Evolutionary conservation across 2,329 filamentous ascomycete species (phyloP), one percentile per base, ranked within the genome.

Genomic region (Fusarium tricinctum): DNA sequence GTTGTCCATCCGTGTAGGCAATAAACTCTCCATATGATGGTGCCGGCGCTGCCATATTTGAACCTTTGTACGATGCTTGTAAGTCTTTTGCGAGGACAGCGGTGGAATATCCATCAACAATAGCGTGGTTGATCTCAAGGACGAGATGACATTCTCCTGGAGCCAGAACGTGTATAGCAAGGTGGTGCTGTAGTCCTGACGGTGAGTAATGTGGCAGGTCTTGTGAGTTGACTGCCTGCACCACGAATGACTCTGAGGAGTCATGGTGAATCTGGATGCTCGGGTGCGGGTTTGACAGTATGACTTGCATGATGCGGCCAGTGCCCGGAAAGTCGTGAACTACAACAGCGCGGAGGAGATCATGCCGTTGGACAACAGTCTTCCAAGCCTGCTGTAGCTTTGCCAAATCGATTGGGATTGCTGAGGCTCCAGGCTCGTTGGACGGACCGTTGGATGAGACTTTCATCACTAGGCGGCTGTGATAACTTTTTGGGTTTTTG

Each of bases 81-180:
- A 57, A 19, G 10, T 50, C 45, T 14, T 30, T 17, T 7, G 33
- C 45, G 3, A 57, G 8, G 15, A n/a, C 8, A 44, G 7, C 14
- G 6, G 46, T 32, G 2, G 53, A 57, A 30, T 57, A 12, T n/a
- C 53, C 45, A 30, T 57, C 54, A 8, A 57, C 22, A 17, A 57
- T 44, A 15, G 54, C 54, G n/a, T 57, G 54, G 14, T 57, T 57
- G 30, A 57, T 50, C 46, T 57, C 45, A 3, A 57, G 39, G n/a
- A 45, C 14, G 15, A 57, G 39, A 17, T 22, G 39, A 7, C n/a
- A 9, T 10, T 38, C 33, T 8, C 45, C 35, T 50, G 39, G 26
- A 6, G 13, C 44, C 28, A 57, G 10, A 4, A 22, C 20, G 20
- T 57, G 46, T 30, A 57, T 43, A 22, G 20, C 6, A 12, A 57